Conservation (phyloP, 192 early-diverging fungal species). For the Jimgerdemannia lactiflua region DNA sequence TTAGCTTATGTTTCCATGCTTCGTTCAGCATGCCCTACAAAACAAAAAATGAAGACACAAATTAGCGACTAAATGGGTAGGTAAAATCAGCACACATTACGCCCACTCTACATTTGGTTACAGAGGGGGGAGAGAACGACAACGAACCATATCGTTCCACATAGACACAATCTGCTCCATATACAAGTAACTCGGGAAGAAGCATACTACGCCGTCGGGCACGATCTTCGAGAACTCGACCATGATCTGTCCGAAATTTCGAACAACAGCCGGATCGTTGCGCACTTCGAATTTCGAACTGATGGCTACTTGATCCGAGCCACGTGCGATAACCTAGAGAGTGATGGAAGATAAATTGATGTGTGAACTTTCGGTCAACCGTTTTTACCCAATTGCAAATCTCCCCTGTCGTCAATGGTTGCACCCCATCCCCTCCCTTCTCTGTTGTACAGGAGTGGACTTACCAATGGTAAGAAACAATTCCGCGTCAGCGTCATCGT, state of each 20-base stretch:
- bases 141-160: conserved; percentile 99
- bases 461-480: conserved; percentile 94
- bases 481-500: conserved; percentile 94
- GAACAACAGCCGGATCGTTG: conserved; percentile 97
- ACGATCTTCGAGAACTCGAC: conserved; percentile 92
- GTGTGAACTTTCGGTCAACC: neutral
- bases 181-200: conserved; percentile 98
- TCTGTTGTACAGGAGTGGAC: neutral
- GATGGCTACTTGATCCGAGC: conserved; percentile 97
- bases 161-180: conserved; percentile 98
- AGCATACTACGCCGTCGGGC: conserved; percentile 97
- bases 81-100: neutral
- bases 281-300: conserved; percentile 98
- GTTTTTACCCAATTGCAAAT: too few relatives aligned
- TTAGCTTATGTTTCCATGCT: conserved; percentile 94
- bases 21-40: conserved; percentile 90
- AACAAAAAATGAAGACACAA: neutral
- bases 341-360: neutral
- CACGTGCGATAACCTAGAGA: conserved; percentile 92
- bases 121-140: too few relatives aligned
- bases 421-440: neutral
- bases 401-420: conserved; percentile 1
- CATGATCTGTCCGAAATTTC: conserved; percentile 98
- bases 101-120: conserved; percentile 51
- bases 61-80: neutral